Percentiles rank a stretch among this genome's conserved stretches.
phyloP scores from a whole-genome alignment of 768 basidiomycete species.

The Amanita subjunquillea region DNA sequence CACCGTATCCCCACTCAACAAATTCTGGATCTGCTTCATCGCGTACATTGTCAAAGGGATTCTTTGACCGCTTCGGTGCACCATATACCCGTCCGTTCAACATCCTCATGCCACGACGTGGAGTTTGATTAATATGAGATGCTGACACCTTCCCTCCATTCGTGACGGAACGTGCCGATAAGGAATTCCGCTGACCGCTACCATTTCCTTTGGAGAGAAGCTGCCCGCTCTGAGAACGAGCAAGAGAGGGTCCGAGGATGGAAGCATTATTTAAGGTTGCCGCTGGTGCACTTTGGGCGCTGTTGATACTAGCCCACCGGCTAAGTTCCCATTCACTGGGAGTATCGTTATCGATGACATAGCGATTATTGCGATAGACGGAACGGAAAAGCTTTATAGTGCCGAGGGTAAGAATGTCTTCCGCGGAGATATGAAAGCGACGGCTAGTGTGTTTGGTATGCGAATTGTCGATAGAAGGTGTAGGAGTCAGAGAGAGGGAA shows the following conservation, averaged over 20 bases:
- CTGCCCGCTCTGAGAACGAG: slow-evolving; percentile 21
- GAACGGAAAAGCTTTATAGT: slow-evolving; percentile 29
- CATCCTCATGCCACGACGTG: slow-evolving; percentile 48
- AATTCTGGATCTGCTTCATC: slow-evolving; percentile 68
- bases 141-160: slow-evolving; percentile 6
- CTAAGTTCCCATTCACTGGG: slow-evolving; percentile 17
- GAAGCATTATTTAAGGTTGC: slow-evolving; percentile 9
- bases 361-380: slow-evolving; percentile 16
- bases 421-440: slow-evolving; percentile 17
- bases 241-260: slow-evolving; percentile 18
- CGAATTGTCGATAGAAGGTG: slow-evolving; percentile 22
- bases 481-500: slow-evolving; percentile 26
- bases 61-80: slow-evolving; percentile 23
- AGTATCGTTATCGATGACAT: slow-evolving; percentile 4
- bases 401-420: slow-evolving; percentile 27
- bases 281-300: slow-evolving; percentile 5
- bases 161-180: slow-evolving; percentile 7
- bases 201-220: neutral
- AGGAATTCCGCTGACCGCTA: slow-evolving; percentile 5
- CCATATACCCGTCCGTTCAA: slow-evolving; percentile 86
- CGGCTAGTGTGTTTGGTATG: slow-evolving; percentile 10
- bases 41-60: slow-evolving; percentile 54
- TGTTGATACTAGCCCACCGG: slow-evolving; percentile 20
- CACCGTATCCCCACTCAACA: slow-evolving; percentile 89
- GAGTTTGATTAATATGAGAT: slow-evolving; percentile 3